Conservation (phyloP, 768 basidiomycete genomes). For the Rhizopogon sp. region DNA sequence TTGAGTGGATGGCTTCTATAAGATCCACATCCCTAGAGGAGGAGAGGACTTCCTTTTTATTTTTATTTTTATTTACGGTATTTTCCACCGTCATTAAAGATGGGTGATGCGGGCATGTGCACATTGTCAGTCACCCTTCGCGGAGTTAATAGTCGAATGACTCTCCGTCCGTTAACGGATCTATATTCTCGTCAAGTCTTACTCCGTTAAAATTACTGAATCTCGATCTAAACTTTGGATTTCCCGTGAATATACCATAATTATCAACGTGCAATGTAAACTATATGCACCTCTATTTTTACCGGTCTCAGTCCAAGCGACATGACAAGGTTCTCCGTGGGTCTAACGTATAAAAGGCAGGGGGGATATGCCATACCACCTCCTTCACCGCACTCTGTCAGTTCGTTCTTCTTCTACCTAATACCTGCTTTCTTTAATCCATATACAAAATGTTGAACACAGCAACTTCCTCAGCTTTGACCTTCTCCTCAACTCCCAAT, state of each 20-base stretch:
- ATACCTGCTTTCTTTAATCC: not conserved
- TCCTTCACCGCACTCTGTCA: slow-evolving; percentile 9
- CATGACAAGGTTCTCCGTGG: not conserved
- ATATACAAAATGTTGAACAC: slow-evolving; percentile 24
- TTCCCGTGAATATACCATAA: slow-evolving; percentile 29
- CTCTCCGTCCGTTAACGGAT: slow-evolving; percentile 21
- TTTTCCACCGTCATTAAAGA: slow-evolving; percentile 1
- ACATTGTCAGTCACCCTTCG: slow-evolving; percentile 3
- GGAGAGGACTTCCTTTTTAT: slow-evolving; percentile 10
- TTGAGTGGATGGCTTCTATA: not conserved
- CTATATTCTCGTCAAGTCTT: slow-evolving; percentile 25
- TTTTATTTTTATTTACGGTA: slow-evolving; percentile 1
- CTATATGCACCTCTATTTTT: slow-evolving; percentile 28
- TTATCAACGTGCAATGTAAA: slow-evolving; percentile 26
- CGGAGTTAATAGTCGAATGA: not conserved
- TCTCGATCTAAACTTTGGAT: slow-evolving; percentile 21
- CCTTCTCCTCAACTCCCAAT: slow-evolving; percentile 26
- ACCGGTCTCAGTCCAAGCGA: slow-evolving; percentile 13
- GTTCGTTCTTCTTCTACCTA: slow-evolving; percentile 2
- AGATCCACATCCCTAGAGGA: not conserved
- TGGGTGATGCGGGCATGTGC: not conserved
- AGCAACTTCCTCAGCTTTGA: slow-evolving; percentile 23
- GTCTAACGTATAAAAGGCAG: slow-evolving; percentile 26
- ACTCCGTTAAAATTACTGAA: slow-evolving; percentile 22
- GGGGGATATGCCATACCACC: slow-evolving; percentile 2